Base-by-base conservation (phyloP, 495 filamentous ascomycete genomes). In the Gamarada debralockiae region DNA sequence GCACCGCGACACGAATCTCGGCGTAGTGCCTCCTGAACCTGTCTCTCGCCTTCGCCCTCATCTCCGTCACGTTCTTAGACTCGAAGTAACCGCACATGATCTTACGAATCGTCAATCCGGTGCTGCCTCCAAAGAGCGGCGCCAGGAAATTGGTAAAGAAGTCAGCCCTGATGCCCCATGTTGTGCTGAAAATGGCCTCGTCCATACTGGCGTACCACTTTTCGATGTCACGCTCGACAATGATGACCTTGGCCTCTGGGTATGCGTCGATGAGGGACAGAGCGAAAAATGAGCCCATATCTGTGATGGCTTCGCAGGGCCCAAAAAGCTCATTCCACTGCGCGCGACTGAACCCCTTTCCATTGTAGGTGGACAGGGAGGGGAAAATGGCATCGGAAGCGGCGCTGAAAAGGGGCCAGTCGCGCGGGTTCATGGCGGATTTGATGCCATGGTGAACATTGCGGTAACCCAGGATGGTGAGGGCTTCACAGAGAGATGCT, bases 181-280 rank as follows among this genome's bases (percentile, higher is more conserved):
- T n/a, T n/a, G n/a, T n/a, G n/a, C n/a, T n/a, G n/a, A 53, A 37
- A 1, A 45, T 25, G 4, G 39, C 21, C 13, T 45, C 50, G 3
- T 46, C 10, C 15, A 46, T 38, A n/a, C 41, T 53, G 14, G 40
- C 37, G 18, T 65, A 59, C 78, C 78, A 81, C 5, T 51, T 58
- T 1, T 74, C 71, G 3, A 65, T 42, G 9, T 64, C 34, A 12
- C 68, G 61, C 36, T 57, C 59, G 24, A 73, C 71, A 14, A 78
- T 52, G 15, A 78, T 62, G 27, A 77, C 72, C 45, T 73, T 69
- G 3, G 69, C 72, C 10, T 76, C 64, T 0, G 75, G 75, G 44
- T 79, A 79, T 7, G 71, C 70, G 2, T 57, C 57, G 20, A 78
- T 65, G 12, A 76, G 53, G 37, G 75, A 67, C 0, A 59, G 24